Percentiles rank a stretch among this genome's conserved stretches.
phyloP scores from a whole-genome alignment of 2,329 filamentous ascomycete species.

The Mollisiaceae sp. region DNA sequence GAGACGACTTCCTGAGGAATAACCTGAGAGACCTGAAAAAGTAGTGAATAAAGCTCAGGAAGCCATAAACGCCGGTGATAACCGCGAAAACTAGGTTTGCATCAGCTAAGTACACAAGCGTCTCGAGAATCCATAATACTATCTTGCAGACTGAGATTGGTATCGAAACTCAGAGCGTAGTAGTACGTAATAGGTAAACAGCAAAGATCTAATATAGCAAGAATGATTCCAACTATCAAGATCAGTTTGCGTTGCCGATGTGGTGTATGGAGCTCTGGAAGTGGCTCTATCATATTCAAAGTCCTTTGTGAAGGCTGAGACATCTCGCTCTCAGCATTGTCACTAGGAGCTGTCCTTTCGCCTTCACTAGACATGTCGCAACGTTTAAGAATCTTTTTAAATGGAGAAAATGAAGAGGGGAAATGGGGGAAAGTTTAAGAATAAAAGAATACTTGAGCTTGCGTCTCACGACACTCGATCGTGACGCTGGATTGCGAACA shows the following conservation, averaged over 20 bases:
- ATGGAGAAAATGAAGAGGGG: neutral
- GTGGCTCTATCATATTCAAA: conserved; percentile 23
- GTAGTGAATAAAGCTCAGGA: conserved; percentile 39
- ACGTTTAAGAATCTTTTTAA: neutral
- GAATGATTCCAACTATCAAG: conserved; percentile 27
- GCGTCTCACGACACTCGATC: neutral
- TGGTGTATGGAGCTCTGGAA: conserved; percentile 36
- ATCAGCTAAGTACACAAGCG: neutral
- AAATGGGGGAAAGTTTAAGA: neutral
- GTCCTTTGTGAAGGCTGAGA: neutral
- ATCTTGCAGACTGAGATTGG: conserved; percentile 33
- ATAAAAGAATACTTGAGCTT: neutral
- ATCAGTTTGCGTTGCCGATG: conserved; percentile 32
- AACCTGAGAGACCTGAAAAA: conserved; percentile 35
- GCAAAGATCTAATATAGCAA: conserved; percentile 34
- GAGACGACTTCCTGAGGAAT: conserved; percentile 29
- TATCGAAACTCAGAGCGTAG: conserved; percentile 38
- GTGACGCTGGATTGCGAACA: neutral
- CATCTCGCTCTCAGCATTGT: neutral
- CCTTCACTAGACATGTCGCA: neutral
- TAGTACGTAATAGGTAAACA: conserved; percentile 37
- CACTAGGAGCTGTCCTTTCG: neutral
- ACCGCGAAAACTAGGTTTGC: conserved; percentile 33
- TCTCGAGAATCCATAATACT: conserved; percentile 22
- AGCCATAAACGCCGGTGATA: conserved; percentile 37